A percentile compares a stretch with the other conserved stretches of the same genome.
These are phyloP conservation scores for Trametes sanguinea DNA, from an alignment of 768 basidiomycete genomes.

Conservation along the genomic window DNA sequence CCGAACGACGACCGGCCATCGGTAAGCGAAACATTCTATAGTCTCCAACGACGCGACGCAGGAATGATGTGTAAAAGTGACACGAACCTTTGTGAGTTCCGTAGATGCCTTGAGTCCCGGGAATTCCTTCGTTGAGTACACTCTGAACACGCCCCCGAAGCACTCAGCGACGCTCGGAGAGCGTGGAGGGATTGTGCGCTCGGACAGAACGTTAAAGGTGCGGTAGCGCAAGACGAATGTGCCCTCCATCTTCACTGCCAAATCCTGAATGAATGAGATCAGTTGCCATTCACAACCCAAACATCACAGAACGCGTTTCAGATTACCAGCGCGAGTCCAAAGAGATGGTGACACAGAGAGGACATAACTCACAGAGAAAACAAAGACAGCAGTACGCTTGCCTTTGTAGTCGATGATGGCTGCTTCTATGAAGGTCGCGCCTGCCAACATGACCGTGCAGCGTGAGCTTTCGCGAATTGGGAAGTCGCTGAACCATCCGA, in stretches of 20 bases:
- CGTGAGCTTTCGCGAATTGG: constrained; percentile 53
- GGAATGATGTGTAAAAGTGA: background rate
- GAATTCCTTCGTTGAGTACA: constrained; percentile 74
- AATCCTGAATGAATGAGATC: constrained; percentile 45
- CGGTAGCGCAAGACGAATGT: constrained; percentile 69
- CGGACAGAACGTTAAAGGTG: constrained; percentile 60
- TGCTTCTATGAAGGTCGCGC: constrained; percentile 50
- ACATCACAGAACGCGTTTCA: no score
- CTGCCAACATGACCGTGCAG: constrained; percentile 54
- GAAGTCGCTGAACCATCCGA: constrained; percentile 44
- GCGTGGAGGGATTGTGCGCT: constrained; percentile 36
- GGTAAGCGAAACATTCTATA: background rate
- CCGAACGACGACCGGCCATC: background rate
- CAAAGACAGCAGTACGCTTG: constrained; percentile 58
- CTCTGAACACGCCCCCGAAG: constrained; percentile 62
- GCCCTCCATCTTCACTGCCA: constrained; percentile 72
- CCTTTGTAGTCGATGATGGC: constrained; percentile 43
- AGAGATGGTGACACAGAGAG: background rate
- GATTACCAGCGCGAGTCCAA: no score
- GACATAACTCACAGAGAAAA: constrained; percentile 55
- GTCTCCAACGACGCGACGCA: no score
- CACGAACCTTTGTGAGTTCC: constrained; percentile 61
- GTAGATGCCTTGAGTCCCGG: constrained; percentile 68
- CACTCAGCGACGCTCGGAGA: constrained; percentile 61
- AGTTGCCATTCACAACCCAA: no score